Evolutionary conservation across 306 rosid genomes (phyloP).

Genomic region (Myrica gale): DNA sequence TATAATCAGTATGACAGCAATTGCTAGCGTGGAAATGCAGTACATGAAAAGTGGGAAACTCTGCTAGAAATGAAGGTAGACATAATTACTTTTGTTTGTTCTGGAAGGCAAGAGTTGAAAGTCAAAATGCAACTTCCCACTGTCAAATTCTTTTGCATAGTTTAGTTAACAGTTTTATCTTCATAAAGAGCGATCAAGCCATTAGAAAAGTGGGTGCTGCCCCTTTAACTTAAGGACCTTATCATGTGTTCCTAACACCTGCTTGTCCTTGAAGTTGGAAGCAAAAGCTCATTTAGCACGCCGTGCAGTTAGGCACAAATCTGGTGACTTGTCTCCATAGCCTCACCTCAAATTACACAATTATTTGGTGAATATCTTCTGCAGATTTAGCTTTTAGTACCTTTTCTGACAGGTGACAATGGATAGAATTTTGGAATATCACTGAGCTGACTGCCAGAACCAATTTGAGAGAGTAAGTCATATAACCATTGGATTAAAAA

Average conservation of each 20-base stretch:
- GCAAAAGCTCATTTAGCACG: neutral
- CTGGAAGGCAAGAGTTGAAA: neutral
- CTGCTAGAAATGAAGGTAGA: too few species aligned
- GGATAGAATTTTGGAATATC: neutral
- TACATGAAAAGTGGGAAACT: neutral
- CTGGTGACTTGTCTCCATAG: neutral
- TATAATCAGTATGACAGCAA: neutral
- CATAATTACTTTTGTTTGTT: neutral
- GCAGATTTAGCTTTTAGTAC: too few species aligned
- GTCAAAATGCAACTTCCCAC: neutral
- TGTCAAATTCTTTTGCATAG: neutral
- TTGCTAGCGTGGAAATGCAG: neutral
- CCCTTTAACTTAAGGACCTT: neutral
- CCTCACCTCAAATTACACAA: neutral
- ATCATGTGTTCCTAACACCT: neutral
- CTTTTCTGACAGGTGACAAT: neutral
- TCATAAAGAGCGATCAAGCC: neutral
- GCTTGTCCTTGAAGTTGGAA: neutral
- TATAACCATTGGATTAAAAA: too few species aligned
- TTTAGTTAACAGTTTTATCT: neutral
- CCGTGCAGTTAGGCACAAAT: too few species aligned
- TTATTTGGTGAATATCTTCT: too few species aligned
- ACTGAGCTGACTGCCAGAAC: neutral
- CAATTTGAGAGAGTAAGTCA: neutral
- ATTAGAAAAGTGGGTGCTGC: neutral